Evolutionary conservation across 176 grass and related monocot genomes (phyloP).

Genomic region (Aechmea fasciata): DNA sequence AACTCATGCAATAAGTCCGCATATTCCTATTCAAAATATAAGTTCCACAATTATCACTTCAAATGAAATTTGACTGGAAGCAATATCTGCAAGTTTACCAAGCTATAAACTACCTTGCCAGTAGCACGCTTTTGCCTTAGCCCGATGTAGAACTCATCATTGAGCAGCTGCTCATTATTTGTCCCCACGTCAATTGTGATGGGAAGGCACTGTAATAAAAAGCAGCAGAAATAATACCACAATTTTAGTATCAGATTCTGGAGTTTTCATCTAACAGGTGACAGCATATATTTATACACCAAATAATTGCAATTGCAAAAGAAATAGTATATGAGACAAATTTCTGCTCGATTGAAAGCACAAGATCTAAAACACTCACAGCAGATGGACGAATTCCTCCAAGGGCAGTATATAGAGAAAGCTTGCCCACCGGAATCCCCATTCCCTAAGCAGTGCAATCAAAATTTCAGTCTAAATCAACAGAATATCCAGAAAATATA

Average conservation of each 20-base stretch:
- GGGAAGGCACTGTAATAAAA: constrained; percentile 68
- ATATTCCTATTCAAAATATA: constrained; percentile 58
- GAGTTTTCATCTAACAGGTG: neutral
- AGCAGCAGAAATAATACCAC: neutral
- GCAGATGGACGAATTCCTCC: constrained; percentile 88
- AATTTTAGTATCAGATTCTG: neutral
- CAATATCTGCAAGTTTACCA: neutral
- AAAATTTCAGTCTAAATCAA: constrained; percentile 10
- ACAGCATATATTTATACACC: neutral
- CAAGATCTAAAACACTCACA: constrained; percentile 36
- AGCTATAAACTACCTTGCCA: constrained; percentile 47
- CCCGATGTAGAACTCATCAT: constrained; percentile 95
- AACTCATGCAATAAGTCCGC: constrained; percentile 83
- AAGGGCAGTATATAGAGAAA: constrained; percentile 93
- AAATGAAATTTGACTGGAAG: neutral
- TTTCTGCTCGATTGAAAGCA: neutral
- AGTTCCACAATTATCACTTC: constrained; percentile 20
- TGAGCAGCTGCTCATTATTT: constrained; percentile 71
- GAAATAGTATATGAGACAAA: neutral
- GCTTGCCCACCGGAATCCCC: constrained; percentile 99
- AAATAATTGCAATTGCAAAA: neutral
- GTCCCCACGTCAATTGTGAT: constrained; percentile 98
- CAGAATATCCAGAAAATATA: constrained; percentile 19
- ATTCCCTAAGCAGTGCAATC: constrained; percentile 56
- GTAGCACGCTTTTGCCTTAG: constrained; percentile 79